Base-by-base conservation (phyloP, 768 basidiomycete genomes). In the Russula sp. region DNA sequence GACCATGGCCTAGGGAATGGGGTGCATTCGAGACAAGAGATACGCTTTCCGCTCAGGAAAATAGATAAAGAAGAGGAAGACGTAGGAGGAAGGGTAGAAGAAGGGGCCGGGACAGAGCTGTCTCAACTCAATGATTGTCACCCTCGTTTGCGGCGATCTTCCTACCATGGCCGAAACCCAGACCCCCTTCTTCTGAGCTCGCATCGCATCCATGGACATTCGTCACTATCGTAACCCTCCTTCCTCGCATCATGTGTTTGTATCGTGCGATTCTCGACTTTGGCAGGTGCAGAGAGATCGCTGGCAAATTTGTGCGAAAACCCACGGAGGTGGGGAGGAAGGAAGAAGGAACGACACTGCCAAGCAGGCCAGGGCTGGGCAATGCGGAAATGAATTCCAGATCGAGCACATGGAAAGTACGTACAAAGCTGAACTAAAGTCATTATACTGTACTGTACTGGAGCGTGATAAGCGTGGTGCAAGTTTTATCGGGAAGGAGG, bases 401-500 rank as follows among this genome's bases (percentile, higher is more conserved):
- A 56, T 61, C 34, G 50, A 48, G 58, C 42, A 34, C 42, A 42
- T 22, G 44, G 18, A 38, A 55, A n/a, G 40, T 42, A 61, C 64
- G 64, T 65, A 61, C 64, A 65, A n/a, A 57, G 28, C n/a, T 53
- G 28, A 44, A 61, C 8, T 36, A 60, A 9, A 49, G 13, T 2
- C 30, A 61, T 10, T 24, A 59, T 13, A 46, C n/a, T 0, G 7
- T 53, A 61, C 44, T 57, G 20, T 30, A 57, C 42, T 22, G 44
- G 30, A 32, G 30, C 30, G 30, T 53, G n/a, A 44, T 44, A 40
- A 56, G 20, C n/a, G 30, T 49, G 28, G 22, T 58, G 48, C 20
- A 22, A 5, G 32, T 53, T 50, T 44, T 26, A 46, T 44, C 55
- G 26, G 44, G 7, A 14, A 32, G 24, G 8, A 3, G 18, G 42